phyloP scores from a whole-genome alignment of 129 eudicot species.

The Deinandra increscens region DNA sequence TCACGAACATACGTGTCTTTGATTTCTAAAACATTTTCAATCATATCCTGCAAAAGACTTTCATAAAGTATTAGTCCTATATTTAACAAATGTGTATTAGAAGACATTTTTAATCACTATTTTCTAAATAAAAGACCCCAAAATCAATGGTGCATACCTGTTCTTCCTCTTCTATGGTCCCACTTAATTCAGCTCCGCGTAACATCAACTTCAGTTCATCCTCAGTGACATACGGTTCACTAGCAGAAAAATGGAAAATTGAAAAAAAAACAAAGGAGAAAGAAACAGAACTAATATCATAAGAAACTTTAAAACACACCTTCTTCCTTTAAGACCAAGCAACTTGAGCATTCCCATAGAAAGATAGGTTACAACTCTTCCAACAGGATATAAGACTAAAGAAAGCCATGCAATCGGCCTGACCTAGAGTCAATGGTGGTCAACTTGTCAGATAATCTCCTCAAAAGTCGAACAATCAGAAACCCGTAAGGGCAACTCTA shows the following conservation, averaged over 20 bases:
- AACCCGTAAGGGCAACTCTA: neutral
- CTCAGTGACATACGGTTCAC: slow-evolving; percentile 97
- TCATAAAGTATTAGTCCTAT: slow-evolving; percentile 4
- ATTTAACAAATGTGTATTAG: neutral
- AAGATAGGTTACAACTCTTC: slow-evolving; percentile 88
- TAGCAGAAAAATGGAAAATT: slow-evolving; percentile 31
- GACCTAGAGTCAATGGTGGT: slow-evolving; percentile 63
- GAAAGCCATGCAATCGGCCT: slow-evolving; percentile 99
- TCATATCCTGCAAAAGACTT: slow-evolving; percentile 78
- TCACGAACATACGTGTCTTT: slow-evolving; percentile 98
- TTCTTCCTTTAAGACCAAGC: slow-evolving; percentile 91
- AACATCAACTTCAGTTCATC: slow-evolving; percentile 94
- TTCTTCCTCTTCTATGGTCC: slow-evolving; percentile 98
- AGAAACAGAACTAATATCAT: neutral
- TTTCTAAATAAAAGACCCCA: slow-evolving; percentile 11
- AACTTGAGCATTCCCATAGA: slow-evolving; percentile 97
- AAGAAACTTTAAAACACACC: slow-evolving; percentile 35
- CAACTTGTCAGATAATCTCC: slow-evolving; percentile 27
- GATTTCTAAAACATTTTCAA: slow-evolving; percentile 95
- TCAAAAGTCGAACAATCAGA: slow-evolving; percentile 14
- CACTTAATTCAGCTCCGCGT: slow-evolving; percentile 97
- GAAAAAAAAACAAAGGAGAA: neutral
- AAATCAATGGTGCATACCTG: slow-evolving; percentile 52
- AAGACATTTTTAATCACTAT: neutral
- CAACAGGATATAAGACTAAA: slow-evolving; percentile 83